These are phyloP conservation scores for Claviceps humidiphila DNA, from an alignment of 2,329 filamentous ascomycete species.

Conservation along the genomic window DNA sequence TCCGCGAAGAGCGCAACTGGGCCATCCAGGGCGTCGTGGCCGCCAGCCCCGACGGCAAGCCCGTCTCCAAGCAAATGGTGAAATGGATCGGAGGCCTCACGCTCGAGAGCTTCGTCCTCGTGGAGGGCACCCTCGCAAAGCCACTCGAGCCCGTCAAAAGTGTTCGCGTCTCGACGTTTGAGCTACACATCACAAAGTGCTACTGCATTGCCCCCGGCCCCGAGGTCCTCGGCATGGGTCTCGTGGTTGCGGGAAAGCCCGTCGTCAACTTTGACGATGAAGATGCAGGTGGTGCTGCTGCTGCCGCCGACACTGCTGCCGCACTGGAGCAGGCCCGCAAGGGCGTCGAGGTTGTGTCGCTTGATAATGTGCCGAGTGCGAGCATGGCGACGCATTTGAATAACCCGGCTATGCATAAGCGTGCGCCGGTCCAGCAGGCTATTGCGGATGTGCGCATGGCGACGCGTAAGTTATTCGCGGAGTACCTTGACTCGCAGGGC, in stretches of 20 bases:
- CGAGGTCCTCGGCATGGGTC: conserved; percentile 42
- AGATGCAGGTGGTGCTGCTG: conserved; percentile 22
- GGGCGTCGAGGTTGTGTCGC: conserved; percentile 14
- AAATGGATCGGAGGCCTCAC: conserved; percentile 71
- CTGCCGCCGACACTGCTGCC: conserved; percentile 22
- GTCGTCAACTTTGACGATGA: conserved; percentile 48
- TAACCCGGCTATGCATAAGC: conserved; percentile 86
- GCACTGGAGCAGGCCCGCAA: conserved; percentile 1
- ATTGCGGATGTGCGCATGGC: conserved; percentile 45
- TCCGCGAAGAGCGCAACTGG: conserved; percentile 58
- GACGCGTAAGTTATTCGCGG: conserved; percentile 53
- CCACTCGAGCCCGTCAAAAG: conserved; percentile 82
- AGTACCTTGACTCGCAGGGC: conserved; percentile 61
- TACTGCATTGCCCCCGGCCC: conserved; percentile 60
- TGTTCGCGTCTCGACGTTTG: conserved; percentile 63
- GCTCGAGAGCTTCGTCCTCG: conserved; percentile 67
- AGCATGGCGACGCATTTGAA: conserved; percentile 75
- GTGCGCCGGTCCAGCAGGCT: conserved; percentile 80
- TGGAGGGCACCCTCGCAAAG: conserved; percentile 71
- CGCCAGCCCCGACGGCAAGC: conserved; percentile 48
- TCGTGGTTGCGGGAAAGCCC: conserved; percentile 40
- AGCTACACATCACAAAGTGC: conserved; percentile 79
- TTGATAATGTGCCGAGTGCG: conserved; percentile 44
- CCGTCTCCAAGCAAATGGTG: conserved; percentile 66
- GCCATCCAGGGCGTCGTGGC: conserved; percentile 67